Evolutionary conservation across 495 filamentous ascomycete species (phyloP), one percentile per base, ranked within the genome.

Genomic region (Neurospora terricola): DNA sequence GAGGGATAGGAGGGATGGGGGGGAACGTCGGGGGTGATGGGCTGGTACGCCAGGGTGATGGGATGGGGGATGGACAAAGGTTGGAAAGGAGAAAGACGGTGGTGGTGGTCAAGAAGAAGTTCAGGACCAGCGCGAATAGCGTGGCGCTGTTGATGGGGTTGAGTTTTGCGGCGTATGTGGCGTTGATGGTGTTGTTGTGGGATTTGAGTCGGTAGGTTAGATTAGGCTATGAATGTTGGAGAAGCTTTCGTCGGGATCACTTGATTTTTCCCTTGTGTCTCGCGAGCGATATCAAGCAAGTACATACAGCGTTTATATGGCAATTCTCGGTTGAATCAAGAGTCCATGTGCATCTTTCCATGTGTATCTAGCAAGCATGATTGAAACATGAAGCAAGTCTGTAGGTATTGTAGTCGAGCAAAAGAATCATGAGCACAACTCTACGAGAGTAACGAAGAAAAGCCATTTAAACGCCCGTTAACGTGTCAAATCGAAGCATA

Each of bases 101-200:
- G 73, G 82, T 82, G 38, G 81, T 83, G 37, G 69, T 83, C 54
- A 84, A 77, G 74, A 92, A 92, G 81, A 93, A 89, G 77, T 98
- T 99, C 79, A 88, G 96, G 75, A 98, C 94, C 10, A 96, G 92
- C 81, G 94, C 94, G 18, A 93, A 90, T 80, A 88, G 86, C 62
- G 92, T 98, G 34, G 86, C 94, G n/a, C 83, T 95, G 70, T 85
- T 98, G 78, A 95, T 92, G 45, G 84, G 82, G n/a, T 81, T 98
- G 76, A 96, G 92, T 79, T 82, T 97, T 38, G 90, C 88, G 36
- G 92, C 94, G 23, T 98, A 97, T 83, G 86, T 89, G 34, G 91
- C 88, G 72, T 84, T 98, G 78, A 84, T 97, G 71, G 90, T 91
- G 14, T 83, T 98, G 78, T 91, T 94, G 14, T 82, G 91, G 79